Evolutionary conservation across 2,329 filamentous ascomycete species (phyloP).

Genomic region (Pseudopyrenochaeta lycopersici): DNA sequence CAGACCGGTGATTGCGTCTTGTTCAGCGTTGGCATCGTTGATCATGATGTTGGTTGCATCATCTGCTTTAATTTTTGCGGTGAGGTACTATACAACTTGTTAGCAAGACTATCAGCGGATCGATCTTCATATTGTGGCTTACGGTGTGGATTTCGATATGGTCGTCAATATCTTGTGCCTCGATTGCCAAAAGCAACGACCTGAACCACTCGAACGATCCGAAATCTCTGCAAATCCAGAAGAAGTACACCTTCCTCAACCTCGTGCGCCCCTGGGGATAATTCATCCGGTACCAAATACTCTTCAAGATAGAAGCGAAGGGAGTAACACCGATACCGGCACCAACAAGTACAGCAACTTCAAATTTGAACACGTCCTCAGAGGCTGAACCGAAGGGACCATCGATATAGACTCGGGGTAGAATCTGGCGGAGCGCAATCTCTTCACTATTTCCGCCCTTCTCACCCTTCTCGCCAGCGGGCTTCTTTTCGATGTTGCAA

Average conservation of each 20-base stretch:
- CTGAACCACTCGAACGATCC: slow-evolving; percentile 91
- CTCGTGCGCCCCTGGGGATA: slow-evolving; percentile 82
- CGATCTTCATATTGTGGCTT: slow-evolving; percentile 28
- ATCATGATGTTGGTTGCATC: slow-evolving; percentile 94
- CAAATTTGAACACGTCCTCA: slow-evolving; percentile 82
- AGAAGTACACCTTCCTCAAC: slow-evolving; percentile 88
- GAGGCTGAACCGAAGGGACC: slow-evolving; percentile 87
- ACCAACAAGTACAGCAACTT: slow-evolving; percentile 60
- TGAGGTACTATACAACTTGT: slow-evolving; percentile 68
- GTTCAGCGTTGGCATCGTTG: slow-evolving; percentile 85
- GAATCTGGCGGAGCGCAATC: slow-evolving; percentile 75
- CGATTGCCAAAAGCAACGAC: slow-evolving; percentile 82
- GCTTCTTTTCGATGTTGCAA: slow-evolving; percentile 73
- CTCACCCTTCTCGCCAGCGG: slow-evolving; percentile 52
- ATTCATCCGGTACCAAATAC: slow-evolving; percentile 94
- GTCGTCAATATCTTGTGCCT: slow-evolving; percentile 83
- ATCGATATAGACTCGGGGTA: slow-evolving; percentile 83
- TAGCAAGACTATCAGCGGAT: slow-evolving; percentile 11
- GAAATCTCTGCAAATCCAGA: slow-evolving; percentile 91
- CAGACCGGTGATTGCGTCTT: slow-evolving; percentile 84
- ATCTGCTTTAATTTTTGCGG: slow-evolving; percentile 84
- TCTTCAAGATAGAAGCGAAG: slow-evolving; percentile 71
- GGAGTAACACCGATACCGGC: slow-evolving; percentile 63
- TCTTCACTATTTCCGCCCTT: slow-evolving; percentile 70
- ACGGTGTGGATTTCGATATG: slow-evolving; percentile 86